Evolutionary conservation across 345 rosid genomes (phyloP).

Genomic region (Lepidium didymum): DNA sequence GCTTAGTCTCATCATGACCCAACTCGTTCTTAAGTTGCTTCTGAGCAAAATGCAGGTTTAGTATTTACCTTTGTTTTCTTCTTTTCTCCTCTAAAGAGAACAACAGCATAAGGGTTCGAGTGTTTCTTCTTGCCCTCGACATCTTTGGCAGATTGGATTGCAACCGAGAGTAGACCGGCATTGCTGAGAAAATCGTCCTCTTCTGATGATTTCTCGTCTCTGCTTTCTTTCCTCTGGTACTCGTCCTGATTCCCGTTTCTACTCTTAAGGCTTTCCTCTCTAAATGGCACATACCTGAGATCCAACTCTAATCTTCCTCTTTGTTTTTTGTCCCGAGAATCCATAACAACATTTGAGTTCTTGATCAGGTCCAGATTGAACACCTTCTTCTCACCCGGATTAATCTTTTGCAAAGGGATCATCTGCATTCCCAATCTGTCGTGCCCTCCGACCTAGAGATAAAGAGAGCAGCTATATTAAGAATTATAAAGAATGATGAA

Average conservation of each 20-base stretch:
- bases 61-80: slow-evolving; percentile 59
- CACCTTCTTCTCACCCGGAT: slow-evolving; percentile 39
- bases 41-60: background rate
- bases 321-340: slow-evolving; percentile 42
- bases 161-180: slow-evolving; percentile 61
- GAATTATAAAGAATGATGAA: background rate
- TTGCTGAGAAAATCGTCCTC: slow-evolving; percentile 32
- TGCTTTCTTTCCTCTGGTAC: slow-evolving; percentile 30
- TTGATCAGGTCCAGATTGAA: slow-evolving; percentile 60
- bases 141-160: slow-evolving; percentile 57
- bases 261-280: slow-evolving; percentile 41
- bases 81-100: slow-evolving; percentile 62
- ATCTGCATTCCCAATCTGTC: slow-evolving; percentile 72
- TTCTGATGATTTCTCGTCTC: slow-evolving; percentile 26
- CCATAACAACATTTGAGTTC: slow-evolving; percentile 38
- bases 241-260: slow-evolving; percentile 18
- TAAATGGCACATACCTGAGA: slow-evolving; percentile 59
- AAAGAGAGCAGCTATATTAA: background rate
- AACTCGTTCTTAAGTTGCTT: background rate
- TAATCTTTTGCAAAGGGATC: slow-evolving; percentile 45
- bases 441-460: slow-evolving; percentile 56
- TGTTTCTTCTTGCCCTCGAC: slow-evolving; percentile 53
- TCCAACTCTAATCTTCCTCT: slow-evolving; percentile 55
- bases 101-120: slow-evolving; percentile 54
- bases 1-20: background rate